A percentile compares a stretch with the other conserved stretches of the same genome.
These are phyloP conservation scores for Gossypium anomalum DNA, from an alignment of 345 rosid species.

Conservation along the genomic window DNA sequence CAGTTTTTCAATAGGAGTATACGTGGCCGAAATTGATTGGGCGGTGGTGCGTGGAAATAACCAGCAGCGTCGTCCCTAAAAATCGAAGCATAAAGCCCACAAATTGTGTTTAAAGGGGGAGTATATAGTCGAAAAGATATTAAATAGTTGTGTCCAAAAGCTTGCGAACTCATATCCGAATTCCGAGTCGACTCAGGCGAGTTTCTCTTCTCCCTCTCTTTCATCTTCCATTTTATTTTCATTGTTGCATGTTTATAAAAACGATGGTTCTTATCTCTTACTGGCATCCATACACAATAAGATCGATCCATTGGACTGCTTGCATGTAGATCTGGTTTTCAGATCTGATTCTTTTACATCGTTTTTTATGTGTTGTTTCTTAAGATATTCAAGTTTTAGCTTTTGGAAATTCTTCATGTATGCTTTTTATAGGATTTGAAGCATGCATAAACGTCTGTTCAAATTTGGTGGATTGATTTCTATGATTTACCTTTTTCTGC, in stretches of 20 bases:
- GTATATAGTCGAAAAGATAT: background rate
- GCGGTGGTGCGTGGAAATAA: background rate
- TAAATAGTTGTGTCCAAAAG: background rate
- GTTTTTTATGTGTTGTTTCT: background rate
- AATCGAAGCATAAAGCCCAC: background rate
- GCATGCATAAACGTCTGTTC: background rate
- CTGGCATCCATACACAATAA: background rate
- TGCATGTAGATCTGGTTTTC: background rate
- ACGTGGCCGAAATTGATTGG: background rate
- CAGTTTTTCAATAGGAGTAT: background rate
- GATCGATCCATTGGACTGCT: background rate
- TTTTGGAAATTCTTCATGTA: background rate
- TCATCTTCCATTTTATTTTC: background rate
- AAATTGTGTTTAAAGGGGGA: background rate
- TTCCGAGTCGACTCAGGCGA: conserved; percentile 8
- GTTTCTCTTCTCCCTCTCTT: conserved; percentile 4
- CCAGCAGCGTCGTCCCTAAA: background rate
- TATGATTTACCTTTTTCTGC: background rate
- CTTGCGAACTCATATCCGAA: background rate
- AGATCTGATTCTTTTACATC: background rate
- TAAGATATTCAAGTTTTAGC: background rate
- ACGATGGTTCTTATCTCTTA: background rate
- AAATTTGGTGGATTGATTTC: background rate
- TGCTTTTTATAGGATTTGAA: background rate
- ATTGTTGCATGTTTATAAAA: background rate